These are phyloP conservation scores for Pterocarpus macrocarpus DNA, from an alignment of 306 rosid genomes.

Conservation along the genomic window DNA sequence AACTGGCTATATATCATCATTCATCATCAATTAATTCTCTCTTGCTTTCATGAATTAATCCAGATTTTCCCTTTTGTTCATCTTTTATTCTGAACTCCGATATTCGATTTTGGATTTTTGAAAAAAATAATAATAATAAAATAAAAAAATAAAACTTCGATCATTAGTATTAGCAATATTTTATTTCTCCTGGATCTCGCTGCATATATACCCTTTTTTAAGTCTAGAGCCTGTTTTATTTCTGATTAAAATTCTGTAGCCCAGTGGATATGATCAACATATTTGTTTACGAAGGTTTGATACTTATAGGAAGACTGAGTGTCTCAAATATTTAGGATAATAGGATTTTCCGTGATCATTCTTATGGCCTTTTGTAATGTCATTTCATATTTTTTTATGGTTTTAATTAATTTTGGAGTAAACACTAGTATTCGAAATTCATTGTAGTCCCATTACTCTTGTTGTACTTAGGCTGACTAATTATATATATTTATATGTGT, in stretches of 20 bases:
- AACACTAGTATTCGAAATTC: too few species aligned
- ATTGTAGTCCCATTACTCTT: too few species aligned
- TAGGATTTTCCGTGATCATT: too few species aligned
- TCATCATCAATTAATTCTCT: not conserved
- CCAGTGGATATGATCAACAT: not conserved
- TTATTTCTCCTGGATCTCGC: slow-evolving; percentile 21
- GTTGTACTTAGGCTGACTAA: too few species aligned
- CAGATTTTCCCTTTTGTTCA: not conserved
- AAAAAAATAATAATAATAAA: too few species aligned
- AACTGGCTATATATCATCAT: not conserved
- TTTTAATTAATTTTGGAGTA: too few species aligned
- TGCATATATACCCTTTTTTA: not conserved
- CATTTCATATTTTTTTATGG: too few species aligned
- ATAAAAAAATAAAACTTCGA: slow-evolving; percentile 6
- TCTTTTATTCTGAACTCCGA: slow-evolving; percentile 2
- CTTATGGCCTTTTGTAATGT: too few species aligned
- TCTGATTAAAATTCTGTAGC: not conserved
- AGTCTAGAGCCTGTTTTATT: slow-evolving; percentile 4
- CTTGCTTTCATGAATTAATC: slow-evolving; percentile 5
- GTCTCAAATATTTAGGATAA: not conserved
- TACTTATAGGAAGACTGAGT: not conserved
- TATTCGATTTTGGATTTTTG: slow-evolving; percentile 8
- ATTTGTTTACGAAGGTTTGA: slow-evolving; percentile 5
- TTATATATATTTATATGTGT: too few species aligned
- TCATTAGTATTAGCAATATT: not conserved